A percentile compares a stretch with the other conserved stretches of the same genome.
Evolutionary conservation across 2,329 filamentous ascomycete genomes (phyloP).

Genomic region (Knoxdaviesia capensis): DNA sequence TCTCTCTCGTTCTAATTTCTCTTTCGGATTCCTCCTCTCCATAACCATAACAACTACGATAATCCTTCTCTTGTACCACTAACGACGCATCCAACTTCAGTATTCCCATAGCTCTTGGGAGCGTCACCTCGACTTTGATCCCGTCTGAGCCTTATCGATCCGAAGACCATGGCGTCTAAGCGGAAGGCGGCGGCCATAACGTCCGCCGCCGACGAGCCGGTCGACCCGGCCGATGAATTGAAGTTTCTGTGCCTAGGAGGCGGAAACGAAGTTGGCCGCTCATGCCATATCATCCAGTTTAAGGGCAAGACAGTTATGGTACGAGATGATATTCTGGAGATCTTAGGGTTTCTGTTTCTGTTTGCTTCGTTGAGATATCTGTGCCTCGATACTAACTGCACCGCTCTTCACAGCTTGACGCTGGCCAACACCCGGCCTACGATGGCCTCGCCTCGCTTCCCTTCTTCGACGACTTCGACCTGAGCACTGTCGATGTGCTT

Average conservation of each 20-base stretch:
- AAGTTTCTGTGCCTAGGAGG: conserved; percentile 87
- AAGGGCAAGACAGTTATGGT: conserved; percentile 99
- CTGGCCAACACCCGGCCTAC: conserved; percentile 90
- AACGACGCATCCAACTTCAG: too few relatives aligned
- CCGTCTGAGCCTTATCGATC: too few relatives aligned
- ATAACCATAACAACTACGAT: too few relatives aligned
- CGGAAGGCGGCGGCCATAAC: conserved; percentile 41
- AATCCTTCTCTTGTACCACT: too few relatives aligned
- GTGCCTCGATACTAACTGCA: too few relatives aligned
- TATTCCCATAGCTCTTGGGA: too few relatives aligned
- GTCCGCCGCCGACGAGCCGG: conserved; percentile 49
- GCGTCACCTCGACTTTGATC: too few relatives aligned
- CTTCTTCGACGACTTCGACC: conserved; percentile 96
- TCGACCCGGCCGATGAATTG: conserved; percentile 84
- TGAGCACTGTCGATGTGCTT: conserved; percentile 91
- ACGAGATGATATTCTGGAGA: conserved; percentile 7
- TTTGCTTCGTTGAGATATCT: not conserved
- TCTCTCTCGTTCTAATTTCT: too few relatives aligned
- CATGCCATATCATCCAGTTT: conserved; percentile 96
- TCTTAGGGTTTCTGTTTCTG: not conserved
- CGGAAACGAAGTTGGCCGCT: conserved; percentile 90
- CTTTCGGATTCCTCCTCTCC: too few relatives aligned
- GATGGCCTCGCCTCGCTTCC: conserved; percentile 84
- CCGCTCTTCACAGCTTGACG: conserved; percentile 51
- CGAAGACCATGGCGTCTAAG: conserved; percentile 62